Evolutionary conservation across 805 yeast species (phyloP), one percentile per base, ranked within the genome.

Genomic region (Zygosaccharomyces siamensis): DNA sequence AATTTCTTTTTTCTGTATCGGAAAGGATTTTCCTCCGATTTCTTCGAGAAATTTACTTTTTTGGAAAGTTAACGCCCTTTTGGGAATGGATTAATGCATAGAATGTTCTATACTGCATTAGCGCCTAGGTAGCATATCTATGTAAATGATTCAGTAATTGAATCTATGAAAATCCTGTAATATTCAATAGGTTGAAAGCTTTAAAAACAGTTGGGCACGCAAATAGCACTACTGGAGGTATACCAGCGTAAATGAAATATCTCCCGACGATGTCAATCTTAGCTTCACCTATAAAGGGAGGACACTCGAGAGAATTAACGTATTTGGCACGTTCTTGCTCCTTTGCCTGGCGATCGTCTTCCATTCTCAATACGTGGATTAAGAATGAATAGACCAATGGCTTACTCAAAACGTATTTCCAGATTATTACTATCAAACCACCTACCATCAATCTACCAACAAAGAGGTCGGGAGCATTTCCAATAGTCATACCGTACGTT

Each of bases 251-350:
- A 1, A 89, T 86, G 14, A 85, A 67, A 52, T 86, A 70, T 58
- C 95, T 75, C 7, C 93, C 89, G 28, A 87, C 67, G 3, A 88
- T 85, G 52, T 85, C 92, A 27, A 85, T 82, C 48, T 82, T 89
- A 56, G 84, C 83, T 43, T 90, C 74, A 2, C 80, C 76, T 49
- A 73, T 74, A 59, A 77, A 79, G 0, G 80, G 85, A 12, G 76
- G 78, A 46, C 64, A 57, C 47, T 60, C 59, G 7, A 47, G 23
- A 7, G 75, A 69, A 2, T 66, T 62, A 24, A 54, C 60, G 2
- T 54, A 38, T 12, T 52, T 56, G 31, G 53, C 56, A 24, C 59
- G 57, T 39, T 57, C 55, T 11, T 56, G 55, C 11, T 56, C 38
- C 21, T 63, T 54, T 23, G 62, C 60, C 2, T 47, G 43, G 52